These are phyloP conservation scores for Coix lacrymajobi DNA, from an alignment of 176 grass and related monocot genomes.

Conservation along the genomic window DNA sequence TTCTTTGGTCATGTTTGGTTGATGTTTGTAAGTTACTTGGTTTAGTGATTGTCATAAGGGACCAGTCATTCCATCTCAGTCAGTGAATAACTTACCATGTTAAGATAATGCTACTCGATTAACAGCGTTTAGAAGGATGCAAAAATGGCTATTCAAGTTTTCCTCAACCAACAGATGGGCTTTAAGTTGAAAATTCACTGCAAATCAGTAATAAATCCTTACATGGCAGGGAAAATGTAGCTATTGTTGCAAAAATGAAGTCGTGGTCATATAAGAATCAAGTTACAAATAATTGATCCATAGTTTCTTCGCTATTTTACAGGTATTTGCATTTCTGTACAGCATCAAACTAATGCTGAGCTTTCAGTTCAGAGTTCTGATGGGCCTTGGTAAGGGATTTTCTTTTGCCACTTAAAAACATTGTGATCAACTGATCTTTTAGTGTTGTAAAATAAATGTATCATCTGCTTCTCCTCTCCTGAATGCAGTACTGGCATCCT, in stretches of 20 bases:
- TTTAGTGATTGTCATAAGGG: neutral
- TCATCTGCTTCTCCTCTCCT: neutral
- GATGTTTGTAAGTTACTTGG: neutral
- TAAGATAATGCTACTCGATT: neutral
- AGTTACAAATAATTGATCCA: conserved; percentile 25
- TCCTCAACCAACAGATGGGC: neutral
- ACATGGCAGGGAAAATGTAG: neutral
- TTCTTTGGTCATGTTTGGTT: neutral
- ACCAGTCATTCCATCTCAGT: neutral
- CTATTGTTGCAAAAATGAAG: neutral
- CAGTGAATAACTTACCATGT: neutral
- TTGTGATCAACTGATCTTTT: conserved; percentile 12
- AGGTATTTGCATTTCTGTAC: conserved; percentile 60
- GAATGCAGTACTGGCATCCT: conserved; percentile 58
- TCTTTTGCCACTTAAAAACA: conserved; percentile 6
- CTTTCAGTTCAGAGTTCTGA: conserved; percentile 55
- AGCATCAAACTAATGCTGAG: conserved; percentile 57
- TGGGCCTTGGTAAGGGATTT: conserved; percentile 60
- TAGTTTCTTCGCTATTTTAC: conserved; percentile 35
- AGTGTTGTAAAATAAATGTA: neutral
- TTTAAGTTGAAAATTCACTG: conserved; percentile 2
- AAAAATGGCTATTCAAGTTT: neutral
- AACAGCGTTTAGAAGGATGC: neutral
- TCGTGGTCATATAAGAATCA: neutral
- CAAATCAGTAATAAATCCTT: neutral